Conservation (phyloP, 2,329 filamentous ascomycete genomes). For the Fusarium sp. region DNA sequence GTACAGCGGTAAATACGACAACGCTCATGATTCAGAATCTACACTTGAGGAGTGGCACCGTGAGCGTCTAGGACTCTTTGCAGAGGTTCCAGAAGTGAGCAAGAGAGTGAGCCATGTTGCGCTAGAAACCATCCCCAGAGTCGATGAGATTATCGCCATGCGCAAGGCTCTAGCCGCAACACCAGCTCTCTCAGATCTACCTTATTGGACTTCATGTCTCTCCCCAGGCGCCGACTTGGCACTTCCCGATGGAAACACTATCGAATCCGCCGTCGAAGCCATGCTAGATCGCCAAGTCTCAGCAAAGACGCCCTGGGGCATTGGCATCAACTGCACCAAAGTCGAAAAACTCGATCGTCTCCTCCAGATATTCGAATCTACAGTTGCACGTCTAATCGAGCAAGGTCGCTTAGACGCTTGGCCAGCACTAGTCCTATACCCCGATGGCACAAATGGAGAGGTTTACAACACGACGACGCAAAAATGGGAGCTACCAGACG, state of each 20-base stretch:
- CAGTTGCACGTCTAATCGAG: slow-evolving; percentile 51
- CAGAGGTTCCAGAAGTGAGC: slow-evolving; percentile 49
- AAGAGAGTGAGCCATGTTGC: slow-evolving; percentile 65
- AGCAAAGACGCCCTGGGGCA: slow-evolving; percentile 62
- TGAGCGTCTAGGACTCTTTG: slow-evolving; percentile 64
- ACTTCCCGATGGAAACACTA: slow-evolving; percentile 66
- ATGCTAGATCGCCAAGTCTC: slow-evolving; percentile 50
- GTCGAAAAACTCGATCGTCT: slow-evolving; percentile 68
- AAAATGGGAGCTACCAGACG: slow-evolving; percentile 63
- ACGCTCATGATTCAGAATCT: slow-evolving; percentile 54
- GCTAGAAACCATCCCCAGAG: slow-evolving; percentile 73
- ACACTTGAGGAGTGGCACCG: slow-evolving; percentile 67
- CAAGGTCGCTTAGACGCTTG: slow-evolving; percentile 49
- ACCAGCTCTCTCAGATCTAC: slow-evolving; percentile 42
- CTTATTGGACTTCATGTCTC: slow-evolving; percentile 72
- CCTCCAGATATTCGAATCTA: slow-evolving; percentile 64
- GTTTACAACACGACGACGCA: slow-evolving; percentile 73
- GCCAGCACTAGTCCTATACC: slow-evolving; percentile 72
- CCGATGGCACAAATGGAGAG: slow-evolving; percentile 75
- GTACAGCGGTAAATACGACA: slow-evolving; percentile 71
- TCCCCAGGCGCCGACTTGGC: slow-evolving; percentile 65
- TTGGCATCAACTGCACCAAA: slow-evolving; percentile 77
- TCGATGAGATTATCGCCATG: slow-evolving; percentile 70
- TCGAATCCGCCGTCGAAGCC: slow-evolving; percentile 47
- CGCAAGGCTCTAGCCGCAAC: slow-evolving; percentile 54